Evolutionary conservation across 176 grass and related monocot genomes (phyloP).

Genomic region (Aegilops tauschii): DNA sequence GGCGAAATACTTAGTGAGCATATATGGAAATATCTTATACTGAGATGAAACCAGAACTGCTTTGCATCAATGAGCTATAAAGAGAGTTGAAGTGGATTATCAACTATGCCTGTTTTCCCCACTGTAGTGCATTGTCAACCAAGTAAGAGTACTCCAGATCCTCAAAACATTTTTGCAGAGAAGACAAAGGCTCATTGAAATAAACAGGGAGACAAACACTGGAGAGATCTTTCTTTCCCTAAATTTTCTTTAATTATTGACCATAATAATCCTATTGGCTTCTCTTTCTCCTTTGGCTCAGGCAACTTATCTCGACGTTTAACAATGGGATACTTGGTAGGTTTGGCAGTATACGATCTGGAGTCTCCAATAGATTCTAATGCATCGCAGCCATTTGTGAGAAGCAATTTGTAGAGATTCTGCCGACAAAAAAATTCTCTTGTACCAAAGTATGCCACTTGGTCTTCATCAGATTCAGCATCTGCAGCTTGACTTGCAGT

Average conservation of each 20-base stretch:
- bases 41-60: neutral
- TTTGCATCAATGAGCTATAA: neutral
- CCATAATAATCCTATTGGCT: slow-evolving; percentile 63
- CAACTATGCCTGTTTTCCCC: slow-evolving; percentile 71
- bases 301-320: slow-evolving; percentile 74
- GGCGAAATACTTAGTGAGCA: neutral
- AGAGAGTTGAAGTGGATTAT: neutral
- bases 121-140: slow-evolving; percentile 73
- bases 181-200: slow-evolving; percentile 92
- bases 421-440: slow-evolving; percentile 64
- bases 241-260: slow-evolving; percentile 99
- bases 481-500: slow-evolving; percentile 80
- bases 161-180: slow-evolving; percentile 95
- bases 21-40: neutral
- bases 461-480: slow-evolving; percentile 82
- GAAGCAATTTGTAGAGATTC: slow-evolving; percentile 79
- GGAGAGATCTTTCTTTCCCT: slow-evolving; percentile 73
- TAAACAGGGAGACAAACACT: slow-evolving; percentile 96
- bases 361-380: slow-evolving; percentile 40
- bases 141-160: slow-evolving; percentile 91
- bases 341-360: slow-evolving; percentile 32
- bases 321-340: slow-evolving; percentile 57
- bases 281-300: slow-evolving; percentile 62
- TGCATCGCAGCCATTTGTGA: slow-evolving; percentile 46
- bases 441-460: slow-evolving; percentile 79